phyloP scores from a whole-genome alignment of 2,329 filamentous ascomycete genomes.

The Fusarium veterinarium region DNA sequence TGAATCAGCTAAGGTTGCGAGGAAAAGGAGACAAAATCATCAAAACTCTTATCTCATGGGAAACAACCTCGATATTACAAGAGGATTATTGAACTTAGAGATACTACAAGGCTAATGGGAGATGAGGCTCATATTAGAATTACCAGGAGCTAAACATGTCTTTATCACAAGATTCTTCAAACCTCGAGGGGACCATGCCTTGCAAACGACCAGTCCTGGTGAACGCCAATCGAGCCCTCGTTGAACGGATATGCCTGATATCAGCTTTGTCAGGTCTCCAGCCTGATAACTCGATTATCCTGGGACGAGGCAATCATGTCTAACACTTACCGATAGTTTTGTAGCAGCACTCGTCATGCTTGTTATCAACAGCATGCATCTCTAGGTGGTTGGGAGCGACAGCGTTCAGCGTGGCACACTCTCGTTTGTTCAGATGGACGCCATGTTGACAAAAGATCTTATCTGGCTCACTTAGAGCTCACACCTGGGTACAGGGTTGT shows the following conservation, averaged over 20 bases:
- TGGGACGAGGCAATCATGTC: not conserved
- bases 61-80: not conserved
- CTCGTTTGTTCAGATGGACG: not conserved
- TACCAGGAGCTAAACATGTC: not conserved
- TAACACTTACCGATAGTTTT: not conserved
- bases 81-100: not conserved
- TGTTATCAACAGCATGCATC: not conserved
- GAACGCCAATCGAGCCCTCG: not conserved
- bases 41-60: not conserved
- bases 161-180: not conserved
- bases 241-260: not conserved
- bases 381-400: not conserved
- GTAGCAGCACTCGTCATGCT: not conserved
- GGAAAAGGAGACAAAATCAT: not conserved
- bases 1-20: not conserved
- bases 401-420: not conserved
- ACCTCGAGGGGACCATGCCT: not conserved
- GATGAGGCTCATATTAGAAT: not conserved
- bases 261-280: not conserved
- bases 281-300: not conserved
- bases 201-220: not conserved
- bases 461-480: not conserved
- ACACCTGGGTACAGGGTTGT: not conserved
- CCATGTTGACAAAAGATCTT: not conserved
- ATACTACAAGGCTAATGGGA: not conserved